Evolutionary conservation across 1,284 basidiomycete genomes (phyloP), one percentile per base, ranked within the genome.

Genomic region (Leccinum subrobustum): DNA sequence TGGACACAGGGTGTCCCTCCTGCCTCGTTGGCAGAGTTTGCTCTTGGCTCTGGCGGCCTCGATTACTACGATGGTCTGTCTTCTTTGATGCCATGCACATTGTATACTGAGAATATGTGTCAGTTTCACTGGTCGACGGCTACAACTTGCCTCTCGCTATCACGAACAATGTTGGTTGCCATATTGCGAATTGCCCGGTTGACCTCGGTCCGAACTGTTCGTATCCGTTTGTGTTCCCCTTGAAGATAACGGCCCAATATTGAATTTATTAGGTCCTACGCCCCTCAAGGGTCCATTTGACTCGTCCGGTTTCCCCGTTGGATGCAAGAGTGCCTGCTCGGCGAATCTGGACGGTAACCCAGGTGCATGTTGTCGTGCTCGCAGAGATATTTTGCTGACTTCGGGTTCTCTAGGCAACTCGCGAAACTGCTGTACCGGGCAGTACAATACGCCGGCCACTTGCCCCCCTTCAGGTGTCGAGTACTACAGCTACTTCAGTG

Each of bases 11-110:
- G 86, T 62, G 81, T 86, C 6, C 83, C 86, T 37, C 86, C 86
- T 57, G 85, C 81, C 6, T 79, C 81, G n/a, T 73, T 87, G 27
- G 85, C 84, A 6, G 84, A 87, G 65, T 87, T 78, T 70, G 86
- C 82, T 11, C 73, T 88, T 7, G 60, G 67, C 8, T 4, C 63
- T 18, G 53, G 54, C 39, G 69, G 63, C 20, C 1, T 54, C 11
- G 71, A 71, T 52, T 71, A 68, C 48, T 72, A 69, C 35, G 70
- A 74, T 58, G 69, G 73, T 74, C 3, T 2, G 63, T 27, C 4
- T 23, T 50, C 23, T 7, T 50, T 23, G 27, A 23, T 2, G 16
- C 14, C 14, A 2, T 7, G 31, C 6, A 6, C 6, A 6, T n/a
- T 9, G 4, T 39, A 25, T 60, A 31, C 60, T 64, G 53, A 68